Evolutionary conservation across 2,329 filamentous ascomycete genomes (phyloP).

Genomic region (Aspergillus sp.): DNA sequence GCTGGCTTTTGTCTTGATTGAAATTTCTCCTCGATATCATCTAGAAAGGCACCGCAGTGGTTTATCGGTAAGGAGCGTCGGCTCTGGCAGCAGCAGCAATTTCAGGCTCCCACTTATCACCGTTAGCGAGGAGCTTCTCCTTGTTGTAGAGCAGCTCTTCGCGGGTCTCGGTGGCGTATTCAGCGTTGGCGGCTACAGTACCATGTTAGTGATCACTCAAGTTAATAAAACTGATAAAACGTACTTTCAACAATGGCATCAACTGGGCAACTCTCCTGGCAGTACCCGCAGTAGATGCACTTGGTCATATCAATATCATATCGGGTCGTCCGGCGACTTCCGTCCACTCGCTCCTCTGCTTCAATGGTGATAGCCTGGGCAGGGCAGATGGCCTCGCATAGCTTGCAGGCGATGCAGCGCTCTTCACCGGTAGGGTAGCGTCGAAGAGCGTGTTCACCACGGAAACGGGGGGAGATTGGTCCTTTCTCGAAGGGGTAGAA

Average conservation of each 20-base stretch:
- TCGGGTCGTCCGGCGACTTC: slow-evolving; percentile 89
- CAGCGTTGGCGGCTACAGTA: slow-evolving; percentile 66
- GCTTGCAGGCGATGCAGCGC: slow-evolving; percentile 99
- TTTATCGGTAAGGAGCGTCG: slow-evolving; percentile 87
- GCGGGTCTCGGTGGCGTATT: slow-evolving; percentile 77
- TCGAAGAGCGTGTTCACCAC: slow-evolving; percentile 94
- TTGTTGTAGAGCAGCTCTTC: slow-evolving; percentile 99
- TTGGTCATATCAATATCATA: slow-evolving; percentile 99
- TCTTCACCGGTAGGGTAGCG: slow-evolving; percentile 97
- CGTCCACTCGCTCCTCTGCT: slow-evolving; percentile 96
- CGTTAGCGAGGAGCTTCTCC: slow-evolving; percentile 86
- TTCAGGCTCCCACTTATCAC: slow-evolving; percentile 98
- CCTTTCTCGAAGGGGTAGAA: slow-evolving; percentile 99
- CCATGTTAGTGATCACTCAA: slow-evolving; percentile 22
- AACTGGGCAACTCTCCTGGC: slow-evolving; percentile 97
- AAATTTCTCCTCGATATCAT: slow-evolving; percentile 14
- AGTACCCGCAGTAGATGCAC: slow-evolving; percentile 99
- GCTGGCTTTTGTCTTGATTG: slow-evolving; percentile 7
- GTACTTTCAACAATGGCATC: slow-evolving; percentile 84
- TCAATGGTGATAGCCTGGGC: slow-evolving; percentile 99
- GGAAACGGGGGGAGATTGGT: slow-evolving; percentile 95
- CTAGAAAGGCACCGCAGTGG: slow-evolving; percentile 12
- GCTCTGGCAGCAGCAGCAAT: slow-evolving; percentile 89
- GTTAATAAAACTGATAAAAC: slow-evolving; percentile 31
- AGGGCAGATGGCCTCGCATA: slow-evolving; percentile 97